Evolutionary conservation across 23 red algal species (phyloP).

Genomic region (Gracilaria gracilis): DNA sequence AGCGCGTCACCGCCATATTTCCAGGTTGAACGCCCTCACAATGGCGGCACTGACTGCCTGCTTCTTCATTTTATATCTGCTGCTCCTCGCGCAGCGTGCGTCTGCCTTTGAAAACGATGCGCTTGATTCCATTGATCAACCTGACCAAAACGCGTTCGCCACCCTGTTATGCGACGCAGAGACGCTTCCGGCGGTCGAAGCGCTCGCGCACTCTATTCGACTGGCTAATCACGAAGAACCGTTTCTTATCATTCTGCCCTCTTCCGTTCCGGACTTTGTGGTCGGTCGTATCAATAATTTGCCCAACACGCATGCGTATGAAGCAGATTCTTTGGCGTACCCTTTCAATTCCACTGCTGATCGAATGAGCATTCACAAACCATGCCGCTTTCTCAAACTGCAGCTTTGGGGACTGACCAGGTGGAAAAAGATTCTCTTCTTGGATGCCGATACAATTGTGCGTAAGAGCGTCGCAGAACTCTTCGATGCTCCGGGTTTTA

Average conservation of each 20-base stretch:
- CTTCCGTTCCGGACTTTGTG: slow-evolving; percentile 42
- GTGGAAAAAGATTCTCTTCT: slow-evolving; percentile 82
- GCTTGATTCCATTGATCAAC: background rate
- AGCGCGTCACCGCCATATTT: background rate
- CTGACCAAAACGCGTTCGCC: slow-evolving; percentile 68
- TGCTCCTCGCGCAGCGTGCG: background rate
- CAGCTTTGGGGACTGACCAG: slow-evolving; percentile 81
- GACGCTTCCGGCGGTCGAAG: slow-evolving; percentile 79
- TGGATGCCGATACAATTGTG: slow-evolving; percentile 87
- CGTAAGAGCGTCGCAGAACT: slow-evolving; percentile 71
- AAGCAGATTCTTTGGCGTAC: slow-evolving; percentile 64
- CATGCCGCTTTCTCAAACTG: slow-evolving; percentile 85
- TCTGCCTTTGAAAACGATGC: background rate
- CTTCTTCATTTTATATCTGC: background rate
- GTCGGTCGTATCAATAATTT: slow-evolving; percentile 59
- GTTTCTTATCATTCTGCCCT: slow-evolving; percentile 66
- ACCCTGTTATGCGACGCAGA: slow-evolving; percentile 82
- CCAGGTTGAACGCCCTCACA: background rate
- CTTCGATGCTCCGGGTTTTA: slow-evolving; percentile 73
- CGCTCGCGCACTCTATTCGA: slow-evolving; percentile 63
- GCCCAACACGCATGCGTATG: slow-evolving; percentile 57
- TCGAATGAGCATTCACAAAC: slow-evolving; percentile 85
- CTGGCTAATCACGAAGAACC: slow-evolving; percentile 60
- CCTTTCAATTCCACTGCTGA: slow-evolving; percentile 78
- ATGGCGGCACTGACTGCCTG: background rate